Evolutionary conservation across 2,329 filamentous ascomycete species (phyloP).

Genomic region (Fusarium abutilonis): DNA sequence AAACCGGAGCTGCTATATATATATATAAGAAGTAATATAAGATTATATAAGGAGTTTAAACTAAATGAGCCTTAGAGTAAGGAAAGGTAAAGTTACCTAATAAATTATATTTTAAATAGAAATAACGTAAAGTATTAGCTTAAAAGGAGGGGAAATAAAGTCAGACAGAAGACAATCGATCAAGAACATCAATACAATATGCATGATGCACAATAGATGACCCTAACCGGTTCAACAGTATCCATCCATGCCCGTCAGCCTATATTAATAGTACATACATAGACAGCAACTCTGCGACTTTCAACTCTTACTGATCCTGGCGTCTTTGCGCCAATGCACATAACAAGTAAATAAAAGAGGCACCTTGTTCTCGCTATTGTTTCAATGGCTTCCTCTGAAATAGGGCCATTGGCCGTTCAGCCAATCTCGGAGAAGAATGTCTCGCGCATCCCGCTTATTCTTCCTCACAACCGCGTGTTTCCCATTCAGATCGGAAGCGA

Average conservation of each 20-base stretch:
- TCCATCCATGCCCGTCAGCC: background rate
- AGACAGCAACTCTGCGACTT: slow-evolving; percentile 10
- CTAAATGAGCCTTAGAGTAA: too few species aligned
- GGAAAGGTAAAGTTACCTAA: too few species aligned
- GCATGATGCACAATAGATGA: too few species aligned
- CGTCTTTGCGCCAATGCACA: slow-evolving; percentile 19
- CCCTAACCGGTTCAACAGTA: too few species aligned
- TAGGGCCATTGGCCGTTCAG: slow-evolving; percentile 39
- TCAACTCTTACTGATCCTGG: slow-evolving; percentile 28
- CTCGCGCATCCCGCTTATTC: slow-evolving; percentile 63
- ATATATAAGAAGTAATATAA: too few species aligned
- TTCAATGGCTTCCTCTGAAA: slow-evolving; percentile 45
- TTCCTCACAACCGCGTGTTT: slow-evolving; percentile 78
- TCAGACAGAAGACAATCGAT: too few species aligned
- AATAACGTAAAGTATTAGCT: too few species aligned
- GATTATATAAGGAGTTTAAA: too few species aligned
- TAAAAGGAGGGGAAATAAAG: too few species aligned
- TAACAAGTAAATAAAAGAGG: slow-evolving; percentile 7
- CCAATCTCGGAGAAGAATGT: slow-evolving; percentile 49
- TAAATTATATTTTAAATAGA: too few species aligned
- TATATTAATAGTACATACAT: background rate
- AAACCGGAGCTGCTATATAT: too few species aligned
- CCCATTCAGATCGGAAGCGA: slow-evolving; percentile 78
- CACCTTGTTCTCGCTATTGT: slow-evolving; percentile 4
- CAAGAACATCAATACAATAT: too few species aligned